Conservation (phyloP, 73 alveolate species). For the Stentor coeruleus region DNA sequence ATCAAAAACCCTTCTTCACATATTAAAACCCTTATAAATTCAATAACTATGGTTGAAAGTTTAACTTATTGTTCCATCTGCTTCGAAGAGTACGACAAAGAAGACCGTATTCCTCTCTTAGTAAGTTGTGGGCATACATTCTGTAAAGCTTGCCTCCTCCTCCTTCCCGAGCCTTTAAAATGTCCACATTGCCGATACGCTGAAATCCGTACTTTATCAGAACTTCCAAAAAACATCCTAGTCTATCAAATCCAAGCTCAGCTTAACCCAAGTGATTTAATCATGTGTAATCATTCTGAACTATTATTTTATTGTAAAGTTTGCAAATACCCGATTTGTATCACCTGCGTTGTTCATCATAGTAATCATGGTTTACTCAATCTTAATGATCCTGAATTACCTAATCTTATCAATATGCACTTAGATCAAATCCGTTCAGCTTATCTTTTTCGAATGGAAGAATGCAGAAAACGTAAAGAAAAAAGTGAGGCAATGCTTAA, state of each 20-base stretch:
- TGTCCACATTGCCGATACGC: constrained; percentile 19
- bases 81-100: neutral
- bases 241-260: neutral
- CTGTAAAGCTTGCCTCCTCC: neutral
- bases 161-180: neutral
- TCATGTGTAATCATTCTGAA: neutral
- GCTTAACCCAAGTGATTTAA: neutral
- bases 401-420: neutral
- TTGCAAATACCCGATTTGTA: neutral
- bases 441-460: too few relatives aligned
- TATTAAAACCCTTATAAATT: too few relatives aligned
- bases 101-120: neutral
- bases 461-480: too few relatives aligned
- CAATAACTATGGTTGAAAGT: too few relatives aligned
- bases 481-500: too few relatives aligned
- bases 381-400: neutral
- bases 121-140: constrained; percentile 15
- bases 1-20: too few relatives aligned
- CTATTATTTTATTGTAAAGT: neutral
- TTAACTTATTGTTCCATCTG: constrained; percentile 7
- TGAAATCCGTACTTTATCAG: too few relatives aligned
- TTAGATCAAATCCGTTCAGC: too few relatives aligned
- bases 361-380: constrained; percentile 1
- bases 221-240: neutral
- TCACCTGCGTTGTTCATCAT: neutral